Base-by-base conservation (phyloP, 768 basidiomycete species). In the Coprinopsis sp. region DNA sequence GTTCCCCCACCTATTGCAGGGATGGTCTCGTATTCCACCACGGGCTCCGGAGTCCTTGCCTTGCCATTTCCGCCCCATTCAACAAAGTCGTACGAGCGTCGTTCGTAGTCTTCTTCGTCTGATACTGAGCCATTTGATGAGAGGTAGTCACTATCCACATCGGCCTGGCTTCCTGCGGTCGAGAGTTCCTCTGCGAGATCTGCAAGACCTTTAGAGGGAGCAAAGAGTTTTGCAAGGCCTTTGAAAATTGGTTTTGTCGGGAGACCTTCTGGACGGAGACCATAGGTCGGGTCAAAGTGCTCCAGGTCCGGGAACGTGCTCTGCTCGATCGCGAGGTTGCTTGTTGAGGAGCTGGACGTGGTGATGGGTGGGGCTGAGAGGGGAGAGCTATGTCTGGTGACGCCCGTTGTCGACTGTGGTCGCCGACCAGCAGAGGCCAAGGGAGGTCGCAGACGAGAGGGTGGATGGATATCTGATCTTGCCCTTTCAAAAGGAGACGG, bases 251-350 rank as follows among this genome's bases (percentile, higher is more conserved):
- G 85, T 66, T 91, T 94, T 1, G 78, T 76, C 0, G 93, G 93
- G 2, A 95, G 71, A 2, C 90, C 88, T 58, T 97, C 94, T 0
- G 92, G 91, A 21, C 95, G 84, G 11, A 98, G 70, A 13, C 95
- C 95, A 59, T 99, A 97, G 0, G 95, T 97, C 1, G 93, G 95
- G 58, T 98, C 95, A 63, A 89, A 96, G 51, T 88, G 83, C 66
- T 96, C 93, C 25, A 92, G 56, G 40, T 71, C 69, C 25, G 58
- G 59, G 46, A 63, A 64, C 7, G 61, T 54, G 36, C 44, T 54
- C 16, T 59, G 55, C 48, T 57, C 63, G 29, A 54, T 3, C 63
- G 51, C 30, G 54, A 47, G 33, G 49, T 52, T 42, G 45, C 37
- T 49, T 34, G 62, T 36, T 52, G 47, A 38, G 47, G 52, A n/a